Base-by-base conservation (phyloP, 202 grass and related monocot genomes). In the Musa balbisiana region DNA sequence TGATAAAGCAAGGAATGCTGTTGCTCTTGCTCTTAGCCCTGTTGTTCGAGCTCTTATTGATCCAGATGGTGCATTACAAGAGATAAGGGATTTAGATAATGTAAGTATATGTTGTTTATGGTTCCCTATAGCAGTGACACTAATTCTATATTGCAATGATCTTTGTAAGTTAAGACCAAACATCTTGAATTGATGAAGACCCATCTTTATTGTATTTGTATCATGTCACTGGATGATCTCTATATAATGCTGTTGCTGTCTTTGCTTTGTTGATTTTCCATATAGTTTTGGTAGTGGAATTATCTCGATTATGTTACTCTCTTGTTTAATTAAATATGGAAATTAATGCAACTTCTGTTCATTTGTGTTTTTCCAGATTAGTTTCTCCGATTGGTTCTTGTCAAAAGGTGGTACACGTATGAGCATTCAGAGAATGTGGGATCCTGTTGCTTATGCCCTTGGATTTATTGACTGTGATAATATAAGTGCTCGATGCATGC, bases 381-480 rank as follows among this genome's bases (percentile, higher is more conserved):
- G 88, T 81, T 97, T 97, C 81, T 86, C 78, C 69, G 84, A 93
- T 83, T 97, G 94, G 94, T 97, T 97, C 81, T 79, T 97, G 74
- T 93, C 90, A 21, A 97, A 87, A 93, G 94, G 94, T 59, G 94
- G 94, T 82, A 89, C 83, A 74, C 86, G 90, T 20, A 79, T 73
- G 70, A 97, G 94, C 81, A 97, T 97, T 52, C 80, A 69, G 55
- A 91, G 88, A 85, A 86, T 97, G 88, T 97, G 94, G 94, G 94
- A 97, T 89, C 94, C 94, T 63, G 94, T 97, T 91, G 94, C 94
- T 69, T 97, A 93, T 55, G 94, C 94, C 81, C 79, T 97, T 78
- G 94, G 94, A 83, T 97, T 97, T 81, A 97, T 97, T 69, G 94
- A 97, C 79, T 97, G 94, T 77, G 94, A 97, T 82, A 97, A 97